These are phyloP conservation scores for Aspergillus sp. DNA, from an alignment of 2,329 filamentous ascomycete species.

Conservation along the genomic window DNA sequence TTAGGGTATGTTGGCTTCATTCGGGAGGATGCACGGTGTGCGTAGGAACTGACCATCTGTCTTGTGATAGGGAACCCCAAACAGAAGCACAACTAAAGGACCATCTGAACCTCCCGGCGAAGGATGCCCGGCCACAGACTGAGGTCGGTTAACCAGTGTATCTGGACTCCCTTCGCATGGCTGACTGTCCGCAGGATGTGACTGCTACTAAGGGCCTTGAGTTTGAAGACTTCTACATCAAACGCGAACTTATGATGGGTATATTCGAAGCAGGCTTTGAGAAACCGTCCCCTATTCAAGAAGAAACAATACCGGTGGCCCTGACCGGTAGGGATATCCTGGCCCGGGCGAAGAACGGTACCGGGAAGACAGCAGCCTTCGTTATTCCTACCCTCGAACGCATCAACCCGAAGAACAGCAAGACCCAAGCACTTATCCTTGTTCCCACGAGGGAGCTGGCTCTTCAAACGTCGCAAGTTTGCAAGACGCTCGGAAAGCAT, in stretches of 20 bases:
- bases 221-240: slow-evolving; percentile 94
- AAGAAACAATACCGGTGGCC: slow-evolving; percentile 96
- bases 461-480: slow-evolving; percentile 97
- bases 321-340: slow-evolving; percentile 91
- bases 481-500: slow-evolving; percentile 96
- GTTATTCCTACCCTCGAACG: slow-evolving; percentile 91
- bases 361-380: slow-evolving; percentile 96
- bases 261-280: slow-evolving; percentile 99
- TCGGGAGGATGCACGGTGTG: slow-evolving; percentile 1
- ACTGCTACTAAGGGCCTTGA: slow-evolving; percentile 96
- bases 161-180: slow-evolving; percentile 6
- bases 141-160: slow-evolving; percentile 28
- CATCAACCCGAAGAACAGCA: slow-evolving; percentile 92
- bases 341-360: slow-evolving; percentile 95
- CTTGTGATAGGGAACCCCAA: slow-evolving; percentile 25
- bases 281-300: slow-evolving; percentile 97
- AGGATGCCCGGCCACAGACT: slow-evolving; percentile 42
- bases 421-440: slow-evolving; percentile 92
- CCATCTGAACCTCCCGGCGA: slow-evolving; percentile 37
- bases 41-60: slow-evolving; percentile 7
- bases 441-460: slow-evolving; percentile 95
- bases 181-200: slow-evolving; percentile 61
- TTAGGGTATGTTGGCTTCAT: slow-evolving; percentile 27
- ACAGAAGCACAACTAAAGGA: slow-evolving; percentile 37
- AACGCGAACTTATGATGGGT: slow-evolving; percentile 93